Percentiles rank a stretch among this genome's conserved stretches.
Evolutionary conservation across 139 green algal genomes (phyloP).

Genomic region (Chlorella sp.): DNA sequence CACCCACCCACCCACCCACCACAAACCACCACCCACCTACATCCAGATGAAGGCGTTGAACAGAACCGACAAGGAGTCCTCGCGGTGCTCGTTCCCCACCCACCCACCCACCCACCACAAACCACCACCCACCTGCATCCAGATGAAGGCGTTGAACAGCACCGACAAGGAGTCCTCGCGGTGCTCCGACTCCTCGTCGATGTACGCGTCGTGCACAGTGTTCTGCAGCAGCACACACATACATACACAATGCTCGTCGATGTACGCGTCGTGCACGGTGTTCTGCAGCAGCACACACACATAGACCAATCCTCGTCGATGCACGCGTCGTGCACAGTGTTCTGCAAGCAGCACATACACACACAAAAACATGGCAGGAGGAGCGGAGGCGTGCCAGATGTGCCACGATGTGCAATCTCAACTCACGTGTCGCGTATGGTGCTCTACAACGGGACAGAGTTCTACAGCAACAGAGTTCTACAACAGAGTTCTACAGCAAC

Average conservation of each 20-base stretch:
- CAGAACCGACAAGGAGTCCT: slow-evolving; percentile 21
- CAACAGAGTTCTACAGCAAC: too few species aligned
- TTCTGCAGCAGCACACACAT: too few species aligned
- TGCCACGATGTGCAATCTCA: slow-evolving; percentile 12
- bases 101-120: too few species aligned
- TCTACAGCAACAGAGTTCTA: too few species aligned
- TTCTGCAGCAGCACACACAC: too few species aligned
- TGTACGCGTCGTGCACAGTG: slow-evolving; percentile 1
- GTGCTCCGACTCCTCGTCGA: slow-evolving; percentile 16
- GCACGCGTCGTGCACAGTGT: not conserved
- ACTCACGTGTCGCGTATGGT: not conserved
- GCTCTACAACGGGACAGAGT: too few species aligned
- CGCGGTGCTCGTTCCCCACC: slow-evolving; percentile 14
- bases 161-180: slow-evolving; percentile 19
- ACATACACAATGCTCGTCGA: slow-evolving; percentile 12
- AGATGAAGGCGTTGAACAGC: slow-evolving; percentile 86
- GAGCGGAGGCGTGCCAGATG: too few species aligned
- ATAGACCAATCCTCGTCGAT: slow-evolving; percentile 14
- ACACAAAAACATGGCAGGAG: too few species aligned
- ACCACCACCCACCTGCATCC: slow-evolving; percentile 75
- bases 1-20: too few species aligned
- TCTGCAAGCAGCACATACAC: too few species aligned
- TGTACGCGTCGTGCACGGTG: slow-evolving; percentile 1
- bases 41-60: slow-evolving; percentile 89
- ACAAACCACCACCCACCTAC: too few species aligned